A percentile compares a stretch with the other conserved stretches of the same genome.
These are phyloP conservation scores for Aegilops umbellulata DNA, from an alignment of 176 grass and related monocot genomes.

Conservation along the genomic window DNA sequence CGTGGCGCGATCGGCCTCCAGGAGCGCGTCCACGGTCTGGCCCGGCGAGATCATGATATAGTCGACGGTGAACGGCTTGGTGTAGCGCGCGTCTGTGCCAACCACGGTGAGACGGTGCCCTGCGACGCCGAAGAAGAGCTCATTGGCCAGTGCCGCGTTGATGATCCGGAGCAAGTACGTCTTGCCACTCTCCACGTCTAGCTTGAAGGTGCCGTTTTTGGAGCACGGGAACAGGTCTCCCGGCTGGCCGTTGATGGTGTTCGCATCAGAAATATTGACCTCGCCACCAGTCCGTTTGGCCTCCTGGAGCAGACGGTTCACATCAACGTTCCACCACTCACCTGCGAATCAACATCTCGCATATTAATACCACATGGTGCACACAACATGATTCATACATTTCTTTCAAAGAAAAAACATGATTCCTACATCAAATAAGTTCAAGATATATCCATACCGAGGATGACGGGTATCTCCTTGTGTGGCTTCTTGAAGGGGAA, in stretches of 20 bases:
- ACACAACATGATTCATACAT: not conserved
- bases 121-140: constrained; percentile 51
- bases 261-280: not conserved
- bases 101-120: constrained; percentile 59
- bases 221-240: constrained; percentile 15
- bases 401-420: not conserved
- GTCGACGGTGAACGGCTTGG: constrained; percentile 29
- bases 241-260: constrained; percentile 63
- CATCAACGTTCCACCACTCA: constrained; percentile 43
- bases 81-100: constrained; percentile 51
- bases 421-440: too few species aligned
- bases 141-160: constrained; percentile 53
- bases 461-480: constrained; percentile 48
- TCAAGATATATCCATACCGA: not conserved
- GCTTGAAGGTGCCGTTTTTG: constrained; percentile 13
- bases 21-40: constrained; percentile 33
- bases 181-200: constrained; percentile 44
- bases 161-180: constrained; percentile 62
- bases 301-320: not conserved
- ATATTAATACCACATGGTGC: not conserved
- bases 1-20: not conserved
- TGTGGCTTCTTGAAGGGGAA: constrained; percentile 54
- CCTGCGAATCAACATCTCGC: not conserved
- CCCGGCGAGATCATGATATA: constrained; percentile 36
- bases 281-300: constrained; percentile 18